These are phyloP conservation scores for Hibiscus tridactylites DNA, from an alignment of 345 rosid genomes.

Conservation along the genomic window DNA sequence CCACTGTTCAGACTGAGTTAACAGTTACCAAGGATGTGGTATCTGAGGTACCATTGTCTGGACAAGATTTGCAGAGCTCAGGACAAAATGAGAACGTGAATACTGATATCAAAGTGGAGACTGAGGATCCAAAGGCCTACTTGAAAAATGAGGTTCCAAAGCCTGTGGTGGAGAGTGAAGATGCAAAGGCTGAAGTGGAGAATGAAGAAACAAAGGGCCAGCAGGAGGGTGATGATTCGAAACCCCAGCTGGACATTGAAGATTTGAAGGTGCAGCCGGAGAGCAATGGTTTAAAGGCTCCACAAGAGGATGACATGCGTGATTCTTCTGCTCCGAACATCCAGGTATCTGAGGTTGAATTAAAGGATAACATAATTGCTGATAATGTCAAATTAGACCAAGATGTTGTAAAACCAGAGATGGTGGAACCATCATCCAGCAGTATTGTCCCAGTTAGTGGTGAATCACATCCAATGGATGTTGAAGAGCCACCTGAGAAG, in stretches of 20 bases:
- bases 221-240: constrained; percentile 26
- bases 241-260: constrained; percentile 26
- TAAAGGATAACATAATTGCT: constrained; percentile 93
- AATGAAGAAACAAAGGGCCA: constrained; percentile 32
- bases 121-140: constrained; percentile 6
- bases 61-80: constrained; percentile 27
- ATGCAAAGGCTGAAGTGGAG: constrained; percentile 7
- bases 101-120: constrained; percentile 30
- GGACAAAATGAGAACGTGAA: constrained; percentile 32
- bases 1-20: constrained; percentile 17
- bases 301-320: constrained; percentile 38
- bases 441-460: constrained; percentile 49
- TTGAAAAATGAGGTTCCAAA: constrained; percentile 18
- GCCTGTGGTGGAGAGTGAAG: not conserved
- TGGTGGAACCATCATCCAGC: constrained; percentile 73
- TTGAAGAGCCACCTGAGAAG: constrained; percentile 69
- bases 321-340: constrained; percentile 52
- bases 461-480: constrained; percentile 85
- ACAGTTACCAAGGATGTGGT: constrained; percentile 22
- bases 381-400: constrained; percentile 94
- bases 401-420: constrained; percentile 68
- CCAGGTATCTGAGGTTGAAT: constrained; percentile 99
- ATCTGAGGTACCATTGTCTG: constrained; percentile 27
- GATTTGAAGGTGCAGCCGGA: constrained; percentile 29
- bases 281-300: constrained; percentile 33